These are phyloP conservation scores for Talaromyces sp. DNA, from an alignment of 2,329 filamentous ascomycete genomes.

Conservation along the genomic window DNA sequence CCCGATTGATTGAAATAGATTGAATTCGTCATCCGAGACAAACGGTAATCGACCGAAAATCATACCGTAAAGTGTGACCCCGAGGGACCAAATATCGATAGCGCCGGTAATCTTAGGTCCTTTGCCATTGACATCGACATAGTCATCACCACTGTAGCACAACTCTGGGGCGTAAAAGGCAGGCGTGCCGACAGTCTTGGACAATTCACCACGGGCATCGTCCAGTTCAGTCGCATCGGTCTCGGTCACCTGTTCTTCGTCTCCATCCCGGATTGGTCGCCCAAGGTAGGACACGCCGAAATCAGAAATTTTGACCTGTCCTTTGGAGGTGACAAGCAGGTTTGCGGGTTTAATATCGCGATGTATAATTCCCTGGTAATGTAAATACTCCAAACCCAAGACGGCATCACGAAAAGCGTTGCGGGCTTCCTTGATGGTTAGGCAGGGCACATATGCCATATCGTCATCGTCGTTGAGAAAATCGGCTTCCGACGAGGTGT, in stretches of 20 bases:
- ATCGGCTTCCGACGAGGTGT: constrained; percentile 39
- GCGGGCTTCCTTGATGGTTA: constrained; percentile 77
- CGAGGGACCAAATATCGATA: constrained; percentile 95
- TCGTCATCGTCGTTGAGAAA: constrained; percentile 61
- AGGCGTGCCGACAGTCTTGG: constrained; percentile 94
- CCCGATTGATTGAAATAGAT: constrained; percentile 85
- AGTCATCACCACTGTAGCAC: constrained; percentile 75
- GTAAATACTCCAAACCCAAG: constrained; percentile 85
- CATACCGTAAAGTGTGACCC: constrained; percentile 92
- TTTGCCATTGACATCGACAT: constrained; percentile 47
- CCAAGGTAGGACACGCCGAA: constrained; percentile 98
- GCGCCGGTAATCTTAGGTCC: constrained; percentile 75
- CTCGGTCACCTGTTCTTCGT: constrained; percentile 70
- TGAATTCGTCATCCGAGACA: constrained; percentile 82
- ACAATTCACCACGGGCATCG: constrained; percentile 80
- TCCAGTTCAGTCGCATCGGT: constrained; percentile 82
- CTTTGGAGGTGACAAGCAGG: constrained; percentile 75
- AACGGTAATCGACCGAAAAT: constrained; percentile 93
- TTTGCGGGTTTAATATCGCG: constrained; percentile 87
- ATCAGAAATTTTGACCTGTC: constrained; percentile 94
- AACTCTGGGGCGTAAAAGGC: constrained; percentile 97
- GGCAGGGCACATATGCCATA: constrained; percentile 86
- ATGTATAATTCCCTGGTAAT: constrained; percentile 79
- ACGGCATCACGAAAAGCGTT: constrained; percentile 88
- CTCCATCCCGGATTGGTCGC: constrained; percentile 74